These are phyloP conservation scores for Anthoceros angustus DNA, from an alignment of 225 moss, liverwort and hornwort genomes.

Conservation along the genomic window DNA sequence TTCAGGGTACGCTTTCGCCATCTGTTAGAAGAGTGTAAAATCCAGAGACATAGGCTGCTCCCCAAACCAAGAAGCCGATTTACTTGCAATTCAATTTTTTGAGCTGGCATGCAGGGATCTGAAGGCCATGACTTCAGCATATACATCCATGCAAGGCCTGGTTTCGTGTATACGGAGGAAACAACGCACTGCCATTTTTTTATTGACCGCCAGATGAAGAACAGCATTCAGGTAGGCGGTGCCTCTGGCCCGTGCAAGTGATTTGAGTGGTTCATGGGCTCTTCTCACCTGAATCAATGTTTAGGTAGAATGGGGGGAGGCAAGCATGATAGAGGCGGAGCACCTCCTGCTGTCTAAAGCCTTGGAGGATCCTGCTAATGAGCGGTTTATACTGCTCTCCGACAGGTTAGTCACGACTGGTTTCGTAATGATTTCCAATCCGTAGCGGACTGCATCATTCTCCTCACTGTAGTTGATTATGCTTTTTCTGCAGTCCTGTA, in stretches of 20 bases:
- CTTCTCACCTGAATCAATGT: background rate
- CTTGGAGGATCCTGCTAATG: slow-evolving; percentile 52
- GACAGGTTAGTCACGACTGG: slow-evolving; percentile 36
- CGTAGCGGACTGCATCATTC: too few species aligned
- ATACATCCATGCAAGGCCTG: slow-evolving; percentile 36
- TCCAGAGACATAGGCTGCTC: too few species aligned
- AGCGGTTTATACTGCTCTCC: slow-evolving; percentile 75
- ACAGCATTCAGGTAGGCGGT: slow-evolving; percentile 21
- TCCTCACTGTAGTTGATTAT: too few species aligned
- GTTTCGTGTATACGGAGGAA: slow-evolving; percentile 15
- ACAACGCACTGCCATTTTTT: slow-evolving; percentile 35
- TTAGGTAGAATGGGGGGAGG: slow-evolving; percentile 88
- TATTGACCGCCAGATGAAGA: slow-evolving; percentile 24
- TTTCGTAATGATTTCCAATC: too few species aligned
- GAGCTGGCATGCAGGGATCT: slow-evolving; percentile 15
- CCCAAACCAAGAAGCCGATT: too few species aligned
- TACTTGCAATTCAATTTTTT: background rate
- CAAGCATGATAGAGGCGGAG: slow-evolving; percentile 81
- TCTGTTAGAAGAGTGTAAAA: too few species aligned
- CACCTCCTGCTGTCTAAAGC: slow-evolving; percentile 42
- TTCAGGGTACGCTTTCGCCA: slow-evolving; percentile 21
- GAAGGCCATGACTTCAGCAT: slow-evolving; percentile 19
- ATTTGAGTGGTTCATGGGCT: background rate
- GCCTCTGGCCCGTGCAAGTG: background rate
- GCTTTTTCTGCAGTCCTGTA: too few species aligned